phyloP scores from a whole-genome alignment of 2,329 filamentous ascomycete genomes.

The Arthrobotrys iridis region DNA sequence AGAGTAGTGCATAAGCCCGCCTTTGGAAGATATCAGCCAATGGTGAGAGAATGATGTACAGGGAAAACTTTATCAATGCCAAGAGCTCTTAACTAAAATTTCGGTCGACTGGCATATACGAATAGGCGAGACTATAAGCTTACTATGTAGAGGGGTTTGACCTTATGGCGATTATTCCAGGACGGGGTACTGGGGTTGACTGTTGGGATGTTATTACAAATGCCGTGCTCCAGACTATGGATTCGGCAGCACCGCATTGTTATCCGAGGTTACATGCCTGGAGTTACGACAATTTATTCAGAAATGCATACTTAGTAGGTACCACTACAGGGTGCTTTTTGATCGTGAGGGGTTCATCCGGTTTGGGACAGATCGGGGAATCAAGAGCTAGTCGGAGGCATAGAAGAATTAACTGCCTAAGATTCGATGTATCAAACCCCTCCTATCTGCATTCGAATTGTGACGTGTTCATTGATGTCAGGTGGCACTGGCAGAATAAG shows the following conservation, averaged over 20 bases:
- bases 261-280: too few relatives aligned
- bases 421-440: slow-evolving; percentile 21
- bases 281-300: too few relatives aligned
- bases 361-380: too few relatives aligned
- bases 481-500: slow-evolving; percentile 31
- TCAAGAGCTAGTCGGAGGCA: neutral
- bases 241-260: neutral
- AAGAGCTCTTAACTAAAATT: slow-evolving; percentile 1
- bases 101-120: neutral
- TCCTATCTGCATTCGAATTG: slow-evolving; percentile 33
- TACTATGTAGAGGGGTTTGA: neutral
- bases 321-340: too few relatives aligned
- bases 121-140: too few relatives aligned
- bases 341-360: too few relatives aligned
- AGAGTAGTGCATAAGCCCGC: slow-evolving; percentile 13
- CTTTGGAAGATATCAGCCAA: slow-evolving; percentile 30
- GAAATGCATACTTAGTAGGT: too few relatives aligned
- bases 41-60: neutral
- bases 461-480: slow-evolving; percentile 52
- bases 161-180: neutral
- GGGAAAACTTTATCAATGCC: neutral
- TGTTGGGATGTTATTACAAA: slow-evolving; percentile 31
- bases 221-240: neutral
- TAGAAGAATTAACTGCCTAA: neutral
- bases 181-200: slow-evolving; percentile 14